phyloP scores from a whole-genome alignment of 768 basidiomycete species.

The Agaricus subrufescens region DNA sequence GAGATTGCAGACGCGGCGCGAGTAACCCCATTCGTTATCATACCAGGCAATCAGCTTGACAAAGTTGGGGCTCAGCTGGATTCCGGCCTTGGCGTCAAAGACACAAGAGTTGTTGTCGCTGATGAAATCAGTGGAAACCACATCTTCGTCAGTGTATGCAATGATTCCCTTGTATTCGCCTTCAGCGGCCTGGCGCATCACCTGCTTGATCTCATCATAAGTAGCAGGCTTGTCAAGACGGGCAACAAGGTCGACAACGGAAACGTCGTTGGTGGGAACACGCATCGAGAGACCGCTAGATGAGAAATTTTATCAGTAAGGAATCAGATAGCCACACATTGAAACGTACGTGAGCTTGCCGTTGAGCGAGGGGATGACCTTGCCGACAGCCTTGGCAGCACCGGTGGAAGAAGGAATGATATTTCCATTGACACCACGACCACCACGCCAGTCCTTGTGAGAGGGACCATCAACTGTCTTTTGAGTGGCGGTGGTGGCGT shows the following conservation, averaged over 20 bases:
- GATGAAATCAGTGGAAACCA: conserved; percentile 93
- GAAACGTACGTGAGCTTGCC: conserved; percentile 89
- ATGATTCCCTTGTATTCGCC: conserved; percentile 68
- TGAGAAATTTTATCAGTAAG: conserved; percentile 4
- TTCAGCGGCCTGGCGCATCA: conserved; percentile 74
- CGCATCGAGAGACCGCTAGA: conserved; percentile 91
- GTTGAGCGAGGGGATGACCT: conserved; percentile 94
- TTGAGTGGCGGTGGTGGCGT: conserved; percentile 93
- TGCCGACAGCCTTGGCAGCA: conserved; percentile 98
- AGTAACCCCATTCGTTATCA: conserved; percentile 96
- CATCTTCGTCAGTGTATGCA: conserved; percentile 88
- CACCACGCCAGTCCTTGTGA: conserved; percentile 95
- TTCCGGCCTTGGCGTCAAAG: conserved; percentile 93
- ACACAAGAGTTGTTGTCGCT: conserved; percentile 77
- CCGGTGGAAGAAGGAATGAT: conserved; percentile 99
- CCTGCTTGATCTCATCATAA: conserved; percentile 89
- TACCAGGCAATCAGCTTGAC: conserved; percentile 98
- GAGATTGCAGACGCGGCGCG: conserved; percentile 87
- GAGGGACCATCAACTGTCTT: conserved; percentile 95
- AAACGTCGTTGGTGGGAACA: conserved; percentile 93
- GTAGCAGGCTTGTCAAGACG: conserved; percentile 81
- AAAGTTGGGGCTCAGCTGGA: conserved; percentile 86
- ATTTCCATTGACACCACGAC: conserved; percentile 94
- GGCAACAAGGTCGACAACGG: conserved; percentile 95
- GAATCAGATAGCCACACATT: not conserved